Conservation (phyloP, 2,329 filamentous ascomycete species). For the Ustilaginoidea virens region DNA sequence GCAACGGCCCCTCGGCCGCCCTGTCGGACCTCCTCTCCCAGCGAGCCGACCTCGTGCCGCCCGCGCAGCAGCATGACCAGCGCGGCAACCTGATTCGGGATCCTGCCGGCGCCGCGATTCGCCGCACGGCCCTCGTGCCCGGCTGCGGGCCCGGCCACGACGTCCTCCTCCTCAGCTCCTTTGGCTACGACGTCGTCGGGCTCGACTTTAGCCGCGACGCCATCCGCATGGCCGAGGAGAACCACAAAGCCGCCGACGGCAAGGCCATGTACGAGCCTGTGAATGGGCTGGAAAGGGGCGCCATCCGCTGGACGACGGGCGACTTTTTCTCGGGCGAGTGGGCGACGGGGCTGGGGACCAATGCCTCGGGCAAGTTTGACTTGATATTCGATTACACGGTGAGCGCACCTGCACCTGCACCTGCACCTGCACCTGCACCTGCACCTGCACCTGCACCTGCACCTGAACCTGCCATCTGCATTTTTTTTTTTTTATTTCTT, state of each 20-base stretch:
- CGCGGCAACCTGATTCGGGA: conserved; percentile 11
- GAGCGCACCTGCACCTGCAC: conserved; percentile 10
- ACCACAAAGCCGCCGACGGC: conserved; percentile 22
- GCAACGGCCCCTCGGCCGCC: conserved; percentile 34
- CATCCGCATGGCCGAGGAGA: conserved; percentile 28
- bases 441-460: not conserved
- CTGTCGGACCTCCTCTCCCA: conserved; percentile 35
- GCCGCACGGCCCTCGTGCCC: conserved; percentile 48
- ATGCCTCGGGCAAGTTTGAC: conserved; percentile 41
- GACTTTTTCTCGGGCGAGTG: conserved; percentile 54
- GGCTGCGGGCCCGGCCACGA: conserved; percentile 77
- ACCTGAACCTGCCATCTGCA: not conserved
- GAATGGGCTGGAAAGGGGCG: conserved; percentile 27
- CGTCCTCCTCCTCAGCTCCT: conserved; percentile 55
- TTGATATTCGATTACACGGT: conserved; percentile 50
- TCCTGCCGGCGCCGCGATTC: conserved; percentile 9
- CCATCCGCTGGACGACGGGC: conserved; percentile 38
- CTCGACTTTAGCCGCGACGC: conserved; percentile 47
- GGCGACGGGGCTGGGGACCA: conserved; percentile 24
- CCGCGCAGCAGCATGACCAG: conserved; percentile 16
- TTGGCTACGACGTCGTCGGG: conserved; percentile 65
- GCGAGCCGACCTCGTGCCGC: conserved; percentile 27
- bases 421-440: not conserved
- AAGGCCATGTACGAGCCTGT: conserved; percentile 26
- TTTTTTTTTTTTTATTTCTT: not conserved